Conservation (phyloP, 805 yeast species). For the Danielia oregonensis region DNA sequence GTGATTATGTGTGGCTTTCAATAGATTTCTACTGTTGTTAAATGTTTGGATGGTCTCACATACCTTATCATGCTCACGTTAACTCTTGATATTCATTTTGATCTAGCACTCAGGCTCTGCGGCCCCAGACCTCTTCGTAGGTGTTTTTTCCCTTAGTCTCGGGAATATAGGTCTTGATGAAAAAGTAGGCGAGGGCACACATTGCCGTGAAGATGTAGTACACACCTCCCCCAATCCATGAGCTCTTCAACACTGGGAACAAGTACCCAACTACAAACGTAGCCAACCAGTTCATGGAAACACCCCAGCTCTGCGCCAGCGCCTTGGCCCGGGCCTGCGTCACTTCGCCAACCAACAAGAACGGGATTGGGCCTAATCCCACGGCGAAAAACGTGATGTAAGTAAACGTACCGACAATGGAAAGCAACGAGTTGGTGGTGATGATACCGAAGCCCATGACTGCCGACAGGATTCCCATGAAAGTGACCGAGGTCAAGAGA, state of each 20-base stretch:
- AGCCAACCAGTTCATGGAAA: constrained; percentile 86
- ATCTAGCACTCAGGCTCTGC: too few species aligned
- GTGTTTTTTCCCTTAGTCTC: constrained; percentile 68
- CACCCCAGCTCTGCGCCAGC: constrained; percentile 90
- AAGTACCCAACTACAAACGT: constrained; percentile 77
- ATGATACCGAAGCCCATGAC: constrained; percentile 66
- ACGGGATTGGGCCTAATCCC: constrained; percentile 96
- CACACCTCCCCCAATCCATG: constrained; percentile 68
- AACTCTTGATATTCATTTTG: too few species aligned
- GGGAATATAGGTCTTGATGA: constrained; percentile 52
- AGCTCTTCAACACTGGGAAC: constrained; percentile 68
- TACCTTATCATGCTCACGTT: too few species aligned
- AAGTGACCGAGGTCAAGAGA: constrained; percentile 57
- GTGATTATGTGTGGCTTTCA: too few species aligned
- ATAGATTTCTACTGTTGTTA: too few species aligned
- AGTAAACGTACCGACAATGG: constrained; percentile 61
- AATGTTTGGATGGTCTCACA: too few species aligned
- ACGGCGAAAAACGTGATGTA: constrained; percentile 85
- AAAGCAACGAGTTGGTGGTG: constrained; percentile 39
- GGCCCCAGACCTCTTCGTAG: constrained; percentile 72
- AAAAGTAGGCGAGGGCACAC: constrained; percentile 47
- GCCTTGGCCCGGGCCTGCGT: constrained; percentile 77
- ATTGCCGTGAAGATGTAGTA: constrained; percentile 67
- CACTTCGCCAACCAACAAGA: constrained; percentile 82
- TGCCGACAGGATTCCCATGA: constrained; percentile 66